A percentile compares a stretch with the other conserved stretches of the same genome.
Evolutionary conservation across 2,329 filamentous ascomycete species (phyloP).

Genomic region (Ceratocystis cacaofunesta): DNA sequence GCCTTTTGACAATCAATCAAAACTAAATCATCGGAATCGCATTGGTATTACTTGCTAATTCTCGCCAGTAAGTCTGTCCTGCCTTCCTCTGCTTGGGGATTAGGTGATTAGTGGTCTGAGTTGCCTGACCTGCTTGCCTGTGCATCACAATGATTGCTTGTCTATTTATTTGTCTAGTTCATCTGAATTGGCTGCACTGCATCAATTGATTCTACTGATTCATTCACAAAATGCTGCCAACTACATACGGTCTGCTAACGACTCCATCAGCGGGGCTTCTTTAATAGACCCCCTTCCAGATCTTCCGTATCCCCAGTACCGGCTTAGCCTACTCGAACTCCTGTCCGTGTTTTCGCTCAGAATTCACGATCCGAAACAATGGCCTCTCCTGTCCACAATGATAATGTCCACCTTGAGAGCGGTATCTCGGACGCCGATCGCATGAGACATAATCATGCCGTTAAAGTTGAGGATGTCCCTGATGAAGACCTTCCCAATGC

Average conservation of each 20-base stretch:
- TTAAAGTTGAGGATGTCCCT: conserved; percentile 49
- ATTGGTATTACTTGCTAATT: conserved; percentile 2
- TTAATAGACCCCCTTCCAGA: conserved; percentile 8
- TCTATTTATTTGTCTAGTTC: background rate
- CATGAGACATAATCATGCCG: conserved; percentile 33
- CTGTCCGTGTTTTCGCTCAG: conserved; percentile 16
- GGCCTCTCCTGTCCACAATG: conserved; percentile 47
- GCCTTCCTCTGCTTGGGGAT: background rate
- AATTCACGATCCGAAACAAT: conserved; percentile 32
- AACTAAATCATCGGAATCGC: background rate
- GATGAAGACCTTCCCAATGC: conserved; percentile 48
- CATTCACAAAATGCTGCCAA: too few relatives aligned
- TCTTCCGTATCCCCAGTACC: conserved; percentile 10
- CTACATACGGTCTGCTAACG: too few relatives aligned
- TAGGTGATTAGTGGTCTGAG: background rate
- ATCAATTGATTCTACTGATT: too few relatives aligned
- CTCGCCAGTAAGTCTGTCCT: conserved; percentile 4
- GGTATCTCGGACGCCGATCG: conserved; percentile 26
- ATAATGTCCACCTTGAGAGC: conserved; percentile 49
- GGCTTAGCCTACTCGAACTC: conserved; percentile 14
- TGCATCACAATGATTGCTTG: background rate
- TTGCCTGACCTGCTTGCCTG: background rate
- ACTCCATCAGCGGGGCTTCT: conserved; percentile 12
- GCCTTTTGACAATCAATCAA: background rate
- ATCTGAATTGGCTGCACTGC: too few relatives aligned